Conservation (phyloP, 2,329 filamentous ascomycete genomes). For the Emergomyces orientalis region DNA sequence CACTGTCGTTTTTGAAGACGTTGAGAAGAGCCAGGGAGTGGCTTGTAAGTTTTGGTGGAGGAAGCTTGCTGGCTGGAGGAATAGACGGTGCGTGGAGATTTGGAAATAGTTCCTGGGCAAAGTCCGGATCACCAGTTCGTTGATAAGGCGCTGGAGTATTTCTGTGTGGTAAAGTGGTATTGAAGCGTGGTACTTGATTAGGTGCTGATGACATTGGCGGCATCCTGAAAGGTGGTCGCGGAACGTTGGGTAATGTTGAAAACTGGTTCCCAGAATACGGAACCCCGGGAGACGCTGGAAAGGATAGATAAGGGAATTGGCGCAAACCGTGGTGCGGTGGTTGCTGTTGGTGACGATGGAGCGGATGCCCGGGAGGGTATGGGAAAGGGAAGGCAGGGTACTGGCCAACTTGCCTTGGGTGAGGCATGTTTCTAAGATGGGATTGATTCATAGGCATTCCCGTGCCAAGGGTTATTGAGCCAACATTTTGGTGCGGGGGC, state of each 20-base stretch:
- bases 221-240: not conserved
- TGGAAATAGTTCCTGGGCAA: conserved; percentile 29
- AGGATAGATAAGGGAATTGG: not conserved
- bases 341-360: not conserved
- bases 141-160: conserved; percentile 37
- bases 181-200: not conserved
- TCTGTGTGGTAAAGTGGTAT: not conserved
- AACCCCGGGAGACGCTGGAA: not conserved
- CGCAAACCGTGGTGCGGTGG: not conserved
- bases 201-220: not conserved
- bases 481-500: conserved; percentile 43
- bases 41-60: conserved; percentile 48
- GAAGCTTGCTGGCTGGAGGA: conserved; percentile 49
- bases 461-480: conserved; percentile 22
- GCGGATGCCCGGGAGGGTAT: not conserved
- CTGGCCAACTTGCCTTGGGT: conserved; percentile 40
- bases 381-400: not conserved
- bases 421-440: conserved; percentile 39
- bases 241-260: not conserved
- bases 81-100: conserved; percentile 37
- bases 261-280: not conserved
- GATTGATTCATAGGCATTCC: conserved; percentile 30
- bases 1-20: conserved; percentile 42
- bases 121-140: conserved; percentile 38
- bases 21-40: conserved; percentile 51